These are phyloP conservation scores for Tulasnella sp. DNA, from an alignment of 768 basidiomycete genomes.

Conservation along the genomic window DNA sequence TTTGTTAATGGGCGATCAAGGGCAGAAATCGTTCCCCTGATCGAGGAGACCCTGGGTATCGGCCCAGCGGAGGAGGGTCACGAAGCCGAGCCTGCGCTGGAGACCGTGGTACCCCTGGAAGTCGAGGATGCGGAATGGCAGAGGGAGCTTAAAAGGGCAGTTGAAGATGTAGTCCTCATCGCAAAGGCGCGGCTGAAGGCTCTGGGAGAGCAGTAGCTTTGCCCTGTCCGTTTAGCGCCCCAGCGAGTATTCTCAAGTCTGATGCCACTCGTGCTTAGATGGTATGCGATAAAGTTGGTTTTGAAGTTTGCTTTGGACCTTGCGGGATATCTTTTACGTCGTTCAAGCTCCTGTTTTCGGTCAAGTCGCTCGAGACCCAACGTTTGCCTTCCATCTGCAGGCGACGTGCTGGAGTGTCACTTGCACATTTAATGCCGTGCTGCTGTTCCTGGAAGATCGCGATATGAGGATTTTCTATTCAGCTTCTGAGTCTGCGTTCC, in stretches of 20 bases:
- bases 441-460: neutral
- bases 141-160: constrained; percentile 65
- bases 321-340: neutral
- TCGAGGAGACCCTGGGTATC: constrained; percentile 63
- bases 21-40: constrained; percentile 67
- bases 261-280: neutral
- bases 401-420: neutral
- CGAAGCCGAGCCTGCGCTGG: constrained; percentile 39
- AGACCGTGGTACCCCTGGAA: constrained; percentile 42
- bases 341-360: neutral
- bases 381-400: neutral
- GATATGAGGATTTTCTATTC: neutral
- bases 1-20: constrained; percentile 85
- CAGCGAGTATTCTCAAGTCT: constrained; percentile 59
- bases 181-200: constrained; percentile 62
- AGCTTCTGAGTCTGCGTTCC: neutral
- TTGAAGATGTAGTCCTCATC: constrained; percentile 69
- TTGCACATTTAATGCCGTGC: neutral
- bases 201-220: neutral
- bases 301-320: neutral
- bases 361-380: neutral
- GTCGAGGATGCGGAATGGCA: constrained; percentile 52
- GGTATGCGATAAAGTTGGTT: no score
- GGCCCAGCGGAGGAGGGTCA: constrained; percentile 38
- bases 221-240: constrained; percentile 54